Evolutionary conservation across 139 green algal species (phyloP).

Genomic region (Dunaliella primolecta): DNA sequence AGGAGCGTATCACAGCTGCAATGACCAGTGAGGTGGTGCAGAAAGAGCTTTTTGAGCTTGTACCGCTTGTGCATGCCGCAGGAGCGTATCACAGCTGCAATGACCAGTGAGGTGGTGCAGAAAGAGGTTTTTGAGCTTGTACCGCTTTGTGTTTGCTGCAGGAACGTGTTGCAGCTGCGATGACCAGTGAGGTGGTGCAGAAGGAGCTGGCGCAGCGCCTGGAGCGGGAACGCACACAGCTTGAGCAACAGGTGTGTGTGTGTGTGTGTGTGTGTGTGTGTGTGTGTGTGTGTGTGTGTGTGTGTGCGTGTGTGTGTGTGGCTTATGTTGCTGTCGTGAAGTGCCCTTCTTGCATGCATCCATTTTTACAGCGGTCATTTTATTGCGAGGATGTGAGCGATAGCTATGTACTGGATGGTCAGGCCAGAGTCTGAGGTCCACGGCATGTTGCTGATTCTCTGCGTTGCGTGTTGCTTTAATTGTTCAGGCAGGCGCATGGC

Average conservation of each 20-base stretch:
- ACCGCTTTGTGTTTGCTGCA: too few species aligned
- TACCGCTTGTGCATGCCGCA: too few species aligned
- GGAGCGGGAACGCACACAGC: conserved; percentile 40
- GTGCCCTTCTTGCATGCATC: neutral
- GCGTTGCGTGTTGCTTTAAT: too few species aligned
- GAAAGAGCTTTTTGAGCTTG: too few species aligned
- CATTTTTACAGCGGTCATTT: neutral
- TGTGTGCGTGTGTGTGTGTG: neutral
- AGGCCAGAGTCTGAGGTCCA: too few species aligned
- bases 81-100: conserved; percentile 40
- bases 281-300: neutral
- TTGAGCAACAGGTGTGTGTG: conserved; percentile 48
- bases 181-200: conserved; percentile 51
- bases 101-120: too few species aligned
- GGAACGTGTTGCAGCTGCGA: conserved; percentile 44
- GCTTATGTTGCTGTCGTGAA: neutral
- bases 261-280: neutral
- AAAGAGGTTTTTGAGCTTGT: too few species aligned
- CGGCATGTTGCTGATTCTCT: too few species aligned
- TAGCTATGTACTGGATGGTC: too few species aligned
- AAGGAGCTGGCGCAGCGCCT: conserved; percentile 43
- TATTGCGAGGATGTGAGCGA: too few species aligned
- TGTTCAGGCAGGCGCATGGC: too few species aligned
- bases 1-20: conserved; percentile 47
- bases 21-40: conserved; percentile 52